These are phyloP conservation scores for Echinosophora koreensis DNA, from an alignment of 306 rosid species.

Conservation along the genomic window DNA sequence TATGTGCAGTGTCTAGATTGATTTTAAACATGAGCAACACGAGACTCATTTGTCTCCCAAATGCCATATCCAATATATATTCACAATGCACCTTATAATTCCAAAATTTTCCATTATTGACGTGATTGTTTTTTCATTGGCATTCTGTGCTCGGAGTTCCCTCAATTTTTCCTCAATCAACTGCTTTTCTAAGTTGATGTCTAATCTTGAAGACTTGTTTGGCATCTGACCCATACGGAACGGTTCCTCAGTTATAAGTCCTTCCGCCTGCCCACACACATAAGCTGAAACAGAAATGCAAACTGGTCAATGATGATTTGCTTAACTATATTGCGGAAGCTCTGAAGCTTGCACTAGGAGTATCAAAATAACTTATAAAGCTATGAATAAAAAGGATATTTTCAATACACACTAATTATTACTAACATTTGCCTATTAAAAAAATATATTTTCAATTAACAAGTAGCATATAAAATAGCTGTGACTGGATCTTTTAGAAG, in stretches of 20 bases:
- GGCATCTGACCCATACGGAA: slow-evolving; percentile 32
- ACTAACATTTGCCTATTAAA: too few relatives aligned
- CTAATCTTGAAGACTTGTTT: slow-evolving; percentile 35
- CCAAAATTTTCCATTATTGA: slow-evolving; percentile 52
- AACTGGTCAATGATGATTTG: too few relatives aligned
- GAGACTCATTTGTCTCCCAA: too few relatives aligned
- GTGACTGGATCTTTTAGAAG: too few relatives aligned
- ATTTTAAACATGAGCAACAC: too few relatives aligned
- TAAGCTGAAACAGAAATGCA: slow-evolving; percentile 45
- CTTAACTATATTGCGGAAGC: background rate
- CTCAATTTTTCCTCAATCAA: slow-evolving; percentile 39
- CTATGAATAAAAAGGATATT: background rate
- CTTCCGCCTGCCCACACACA: slow-evolving; percentile 36
- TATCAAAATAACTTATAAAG: background rate
- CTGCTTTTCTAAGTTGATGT: slow-evolving; percentile 45
- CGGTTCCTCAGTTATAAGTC: slow-evolving; percentile 44
- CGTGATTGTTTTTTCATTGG: slow-evolving; percentile 13
- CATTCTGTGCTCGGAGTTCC: slow-evolving; percentile 21
- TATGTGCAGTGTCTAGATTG: too few relatives aligned
- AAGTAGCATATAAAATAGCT: too few relatives aligned
- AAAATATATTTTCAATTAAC: too few relatives aligned
- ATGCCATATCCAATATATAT: too few relatives aligned
- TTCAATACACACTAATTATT: too few relatives aligned
- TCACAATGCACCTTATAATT: slow-evolving; percentile 41
- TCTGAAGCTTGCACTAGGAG: too few relatives aligned